Evolutionary conservation across 495 filamentous ascomycete genomes (phyloP).

Genomic region (Venustampulla echinocandica): DNA sequence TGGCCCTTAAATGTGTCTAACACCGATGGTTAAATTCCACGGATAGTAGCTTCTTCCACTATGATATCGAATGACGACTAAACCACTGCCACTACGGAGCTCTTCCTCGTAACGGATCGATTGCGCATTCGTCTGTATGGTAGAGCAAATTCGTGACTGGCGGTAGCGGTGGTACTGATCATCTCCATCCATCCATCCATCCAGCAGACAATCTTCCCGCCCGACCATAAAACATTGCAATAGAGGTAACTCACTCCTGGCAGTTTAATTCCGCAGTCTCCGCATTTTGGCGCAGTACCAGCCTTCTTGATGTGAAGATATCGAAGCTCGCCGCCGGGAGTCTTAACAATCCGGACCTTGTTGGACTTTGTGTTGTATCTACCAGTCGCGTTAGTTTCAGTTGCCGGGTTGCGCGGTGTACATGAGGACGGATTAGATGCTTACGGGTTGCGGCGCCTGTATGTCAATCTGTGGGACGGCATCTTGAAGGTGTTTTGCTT

Average conservation of each 20-base stretch:
- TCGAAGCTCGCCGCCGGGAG: slow-evolving; percentile 86
- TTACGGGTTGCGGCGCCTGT: slow-evolving; percentile 87
- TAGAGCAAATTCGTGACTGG: too few relatives aligned
- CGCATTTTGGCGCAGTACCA: slow-evolving; percentile 93
- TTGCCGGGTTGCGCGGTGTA: neutral
- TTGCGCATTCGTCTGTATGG: too few relatives aligned
- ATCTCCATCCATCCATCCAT: too few relatives aligned
- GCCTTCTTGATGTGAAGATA: slow-evolving; percentile 99
- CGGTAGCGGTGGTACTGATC: too few relatives aligned
- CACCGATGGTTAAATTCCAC: too few relatives aligned
- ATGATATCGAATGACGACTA: too few relatives aligned
- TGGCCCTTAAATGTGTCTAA: neutral
- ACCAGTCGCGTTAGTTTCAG: slow-evolving; percentile 10
- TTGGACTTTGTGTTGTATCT: slow-evolving; percentile 97
- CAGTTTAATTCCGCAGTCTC: slow-evolving; percentile 95
- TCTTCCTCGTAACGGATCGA: too few relatives aligned
- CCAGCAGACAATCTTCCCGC: too few relatives aligned
- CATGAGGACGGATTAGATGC: too few relatives aligned
- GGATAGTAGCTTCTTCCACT: too few relatives aligned
- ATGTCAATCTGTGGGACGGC: slow-evolving; percentile 64
- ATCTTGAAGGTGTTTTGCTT: slow-evolving; percentile 40
- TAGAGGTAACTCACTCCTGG: slow-evolving; percentile 69
- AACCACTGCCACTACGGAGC: too few relatives aligned
- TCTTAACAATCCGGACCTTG: slow-evolving; percentile 93
- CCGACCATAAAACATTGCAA: too few relatives aligned